A percentile compares a stretch with the other conserved stretches of the same genome.
Evolutionary conservation across 73 alveolate species (phyloP).

Genomic region (Blepharisma japonicum): DNA sequence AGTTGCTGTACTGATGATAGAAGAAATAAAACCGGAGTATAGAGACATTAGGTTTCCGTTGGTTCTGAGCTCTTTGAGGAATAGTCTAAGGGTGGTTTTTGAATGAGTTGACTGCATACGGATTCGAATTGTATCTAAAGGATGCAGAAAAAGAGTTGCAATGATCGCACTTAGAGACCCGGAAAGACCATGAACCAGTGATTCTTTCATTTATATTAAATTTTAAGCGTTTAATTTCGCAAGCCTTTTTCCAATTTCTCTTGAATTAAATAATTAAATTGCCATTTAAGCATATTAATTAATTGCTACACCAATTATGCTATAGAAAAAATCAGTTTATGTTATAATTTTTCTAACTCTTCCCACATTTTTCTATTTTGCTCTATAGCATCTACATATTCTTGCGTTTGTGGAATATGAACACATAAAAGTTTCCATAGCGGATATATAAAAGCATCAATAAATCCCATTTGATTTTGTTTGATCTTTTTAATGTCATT

Average conservation of each 20-base stretch:
- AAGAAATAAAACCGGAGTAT: background rate
- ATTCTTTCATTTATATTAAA: conserved; percentile 8
- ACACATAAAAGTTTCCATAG: background rate
- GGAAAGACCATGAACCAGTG: conserved; percentile 14
- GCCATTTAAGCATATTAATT: no score
- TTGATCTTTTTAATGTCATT: conserved; percentile 23
- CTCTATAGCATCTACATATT: conserved; percentile 5
- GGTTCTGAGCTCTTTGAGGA: background rate
- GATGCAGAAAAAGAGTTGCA: background rate
- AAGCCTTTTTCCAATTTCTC: no score
- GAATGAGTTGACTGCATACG: conserved; percentile 1
- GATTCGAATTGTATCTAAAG: conserved; percentile 5
- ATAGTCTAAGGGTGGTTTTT: background rate
- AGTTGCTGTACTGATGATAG: background rate
- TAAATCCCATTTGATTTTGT: conserved; percentile 24
- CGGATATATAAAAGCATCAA: conserved; percentile 28
- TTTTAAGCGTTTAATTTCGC: no score
- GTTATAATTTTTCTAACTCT: background rate
- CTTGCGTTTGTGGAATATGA: conserved; percentile 2
- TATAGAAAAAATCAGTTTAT: no score
- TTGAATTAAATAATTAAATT: no score
- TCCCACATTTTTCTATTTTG: conserved; percentile 30
- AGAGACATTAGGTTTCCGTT: background rate
- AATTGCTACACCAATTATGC: no score
- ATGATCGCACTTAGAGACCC: conserved; percentile 3